A percentile compares a stretch with the other conserved stretches of the same genome.
Conservation (phyloP, 345 rosid genomes). For the Triadica sebifera region DNA sequence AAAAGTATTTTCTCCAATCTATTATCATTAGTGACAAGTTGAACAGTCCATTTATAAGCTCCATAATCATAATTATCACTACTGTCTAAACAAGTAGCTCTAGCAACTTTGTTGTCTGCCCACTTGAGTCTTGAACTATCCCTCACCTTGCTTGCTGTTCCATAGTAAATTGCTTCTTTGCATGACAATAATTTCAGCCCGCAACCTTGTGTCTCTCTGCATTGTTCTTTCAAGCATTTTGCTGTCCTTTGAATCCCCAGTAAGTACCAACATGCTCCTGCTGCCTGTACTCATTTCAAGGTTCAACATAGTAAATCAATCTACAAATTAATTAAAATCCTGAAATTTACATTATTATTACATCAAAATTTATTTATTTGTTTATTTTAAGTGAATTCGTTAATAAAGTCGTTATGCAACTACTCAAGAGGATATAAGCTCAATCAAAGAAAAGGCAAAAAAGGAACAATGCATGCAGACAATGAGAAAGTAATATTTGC, state of each 20-base stretch:
- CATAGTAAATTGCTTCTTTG: conserved; percentile 73
- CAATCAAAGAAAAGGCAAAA: too few relatives aligned
- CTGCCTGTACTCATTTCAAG: conserved; percentile 47
- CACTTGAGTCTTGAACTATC: conserved; percentile 52
- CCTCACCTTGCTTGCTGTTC: conserved; percentile 48
- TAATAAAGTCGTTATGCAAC: too few relatives aligned
- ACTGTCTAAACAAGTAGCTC: conserved; percentile 55
- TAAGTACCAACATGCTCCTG: conserved; percentile 98
- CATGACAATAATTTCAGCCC: conserved; percentile 55
- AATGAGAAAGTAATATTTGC: too few relatives aligned
- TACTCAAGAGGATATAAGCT: too few relatives aligned
- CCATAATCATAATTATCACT: conserved; percentile 69
- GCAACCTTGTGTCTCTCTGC: conserved; percentile 49
- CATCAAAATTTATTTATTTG: too few relatives aligned
- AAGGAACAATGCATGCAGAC: too few relatives aligned
- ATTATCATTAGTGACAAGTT: conserved; percentile 68
- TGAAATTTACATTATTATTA: too few relatives aligned
- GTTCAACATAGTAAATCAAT: too few relatives aligned
- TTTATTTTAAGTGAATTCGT: too few relatives aligned
- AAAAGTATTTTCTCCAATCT: conserved; percentile 87
- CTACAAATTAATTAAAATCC: too few relatives aligned
- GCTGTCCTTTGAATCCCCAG: conserved; percentile 83
- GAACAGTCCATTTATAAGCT: conserved; percentile 90
- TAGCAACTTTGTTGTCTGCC: conserved; percentile 56
- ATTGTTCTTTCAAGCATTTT: conserved; percentile 74